phyloP scores from a whole-genome alignment of 116 monocot genomes.

The Phalaenopsis hybrid region DNA sequence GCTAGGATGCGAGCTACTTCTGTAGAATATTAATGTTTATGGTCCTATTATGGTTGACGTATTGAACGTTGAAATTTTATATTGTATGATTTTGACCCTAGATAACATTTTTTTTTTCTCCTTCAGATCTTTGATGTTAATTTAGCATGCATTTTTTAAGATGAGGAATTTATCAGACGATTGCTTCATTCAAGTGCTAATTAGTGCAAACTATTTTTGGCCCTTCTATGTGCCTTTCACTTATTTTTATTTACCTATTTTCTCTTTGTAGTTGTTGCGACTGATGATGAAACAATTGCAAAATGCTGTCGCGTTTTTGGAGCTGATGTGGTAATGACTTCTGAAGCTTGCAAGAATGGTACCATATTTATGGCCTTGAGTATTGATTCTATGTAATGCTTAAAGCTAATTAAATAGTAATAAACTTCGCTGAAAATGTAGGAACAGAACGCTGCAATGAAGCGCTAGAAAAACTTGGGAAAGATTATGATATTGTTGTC shows the following conservation, averaged over 20 bases:
- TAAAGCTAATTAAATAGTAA: neutral
- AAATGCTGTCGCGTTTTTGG: constrained; percentile 93
- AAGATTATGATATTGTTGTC: constrained; percentile 91
- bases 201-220: neutral
- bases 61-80: neutral
- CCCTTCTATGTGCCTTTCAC: neutral
- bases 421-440: constrained; percentile 17
- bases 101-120: too few relatives aligned
- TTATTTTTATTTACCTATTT: neutral
- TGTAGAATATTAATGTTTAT: neutral
- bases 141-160: neutral
- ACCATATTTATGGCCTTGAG: neutral
- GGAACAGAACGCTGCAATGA: constrained; percentile 93
- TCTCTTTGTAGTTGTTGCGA: constrained; percentile 69
- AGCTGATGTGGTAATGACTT: constrained; percentile 98
- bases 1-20: neutral
- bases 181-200: neutral
- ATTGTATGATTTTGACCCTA: too few relatives aligned
- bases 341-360: constrained; percentile 96
- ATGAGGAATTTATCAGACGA: neutral
- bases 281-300: constrained; percentile 89
- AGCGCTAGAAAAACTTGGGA: constrained; percentile 75
- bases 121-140: neutral
- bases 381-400: neutral
- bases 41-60: neutral